Evolutionary conservation across 2,329 filamentous ascomycete genomes (phyloP), one percentile per base, ranked within the genome.

Genomic region (Colletotrichum sublineola): DNA sequence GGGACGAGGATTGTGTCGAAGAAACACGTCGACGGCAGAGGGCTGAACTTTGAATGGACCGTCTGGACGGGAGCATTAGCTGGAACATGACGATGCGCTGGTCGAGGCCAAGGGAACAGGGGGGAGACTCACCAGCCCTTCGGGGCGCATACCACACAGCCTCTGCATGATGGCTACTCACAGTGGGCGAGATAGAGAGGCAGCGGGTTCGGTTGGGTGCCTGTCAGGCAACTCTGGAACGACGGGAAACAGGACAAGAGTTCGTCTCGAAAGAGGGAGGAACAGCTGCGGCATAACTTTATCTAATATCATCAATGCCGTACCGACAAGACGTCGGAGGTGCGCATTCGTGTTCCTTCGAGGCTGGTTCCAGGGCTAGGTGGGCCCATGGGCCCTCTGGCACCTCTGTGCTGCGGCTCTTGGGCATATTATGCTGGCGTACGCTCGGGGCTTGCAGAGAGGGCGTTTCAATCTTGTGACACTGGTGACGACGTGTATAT

Each of bases 21-120:
- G 67, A 77, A 77, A 73, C 77, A 79, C 52, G 76, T 77, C 18
- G 77, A 77, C 14, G 76, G 76, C 11, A 78, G 73, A 29, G 74
- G 74, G 20, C 65, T 46, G 38, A 70, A 74, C 46, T 57, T 64
- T 29, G 71, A 73, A 14, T 67, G 46, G 9, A 40, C 50, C 48
- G 68, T 63, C 71, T 73, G 20, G 50, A 24, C 6, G 9, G 14
- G 31, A 48, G 40, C 15, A 36, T 72, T 60, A 72, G 69, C 58
- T 33, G 31, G 5, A 50, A 20, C 48, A 33, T 24, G 15, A 11
- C 24, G 20, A 33, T 18, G 38, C 56, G 40, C 50, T 40, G 31
- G 60, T 44, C 36, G 53, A 53, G 53, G 20, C n/a, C 12, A 20
- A 60, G 14, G 60, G n/a, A 15, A 31, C n/a, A 31, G 20, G 38